A percentile compares a stretch with the other conserved stretches of the same genome.
Evolutionary conservation across 2,329 filamentous ascomycete genomes (phyloP).

Genomic region (Pseudocercospora pini-densiflorae): DNA sequence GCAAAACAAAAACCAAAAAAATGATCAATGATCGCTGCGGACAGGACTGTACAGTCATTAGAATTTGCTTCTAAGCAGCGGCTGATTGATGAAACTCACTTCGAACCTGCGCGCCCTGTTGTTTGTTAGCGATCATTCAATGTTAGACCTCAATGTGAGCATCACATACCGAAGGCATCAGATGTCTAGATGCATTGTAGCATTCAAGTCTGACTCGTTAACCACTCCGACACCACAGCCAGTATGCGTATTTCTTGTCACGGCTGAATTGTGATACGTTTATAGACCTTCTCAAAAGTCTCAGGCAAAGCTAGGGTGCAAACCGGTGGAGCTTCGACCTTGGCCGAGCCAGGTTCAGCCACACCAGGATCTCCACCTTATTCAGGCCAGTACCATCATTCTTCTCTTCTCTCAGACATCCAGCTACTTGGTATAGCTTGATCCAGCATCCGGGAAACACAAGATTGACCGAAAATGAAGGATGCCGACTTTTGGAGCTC

Average conservation of each 20-base stretch:
- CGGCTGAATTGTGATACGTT: background rate
- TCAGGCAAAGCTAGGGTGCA: background rate
- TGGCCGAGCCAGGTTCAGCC: background rate
- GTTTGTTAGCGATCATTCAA: background rate
- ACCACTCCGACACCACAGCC: slow-evolving; percentile 22
- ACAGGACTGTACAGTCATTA: slow-evolving; percentile 15
- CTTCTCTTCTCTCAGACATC: background rate
- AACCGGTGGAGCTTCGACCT: background rate
- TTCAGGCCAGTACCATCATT: no score
- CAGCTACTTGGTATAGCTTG: background rate
- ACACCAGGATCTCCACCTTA: background rate
- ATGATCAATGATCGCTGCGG: slow-evolving; percentile 10
- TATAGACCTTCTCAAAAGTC: background rate
- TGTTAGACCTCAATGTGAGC: background rate
- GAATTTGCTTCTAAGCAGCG: background rate
- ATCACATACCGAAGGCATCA: slow-evolving; percentile 27
- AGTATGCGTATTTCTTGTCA: slow-evolving; percentile 1
- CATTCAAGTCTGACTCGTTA: slow-evolving; percentile 31
- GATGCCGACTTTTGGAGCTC: background rate
- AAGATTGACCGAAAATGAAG: background rate
- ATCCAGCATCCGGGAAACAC: background rate
- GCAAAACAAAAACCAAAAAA: background rate
- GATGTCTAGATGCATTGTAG: slow-evolving; percentile 17
- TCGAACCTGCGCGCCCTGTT: slow-evolving; percentile 15
- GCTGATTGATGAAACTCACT: background rate